Conservation (phyloP, 805 yeast genomes). For the Candida sanyiensis region DNA sequence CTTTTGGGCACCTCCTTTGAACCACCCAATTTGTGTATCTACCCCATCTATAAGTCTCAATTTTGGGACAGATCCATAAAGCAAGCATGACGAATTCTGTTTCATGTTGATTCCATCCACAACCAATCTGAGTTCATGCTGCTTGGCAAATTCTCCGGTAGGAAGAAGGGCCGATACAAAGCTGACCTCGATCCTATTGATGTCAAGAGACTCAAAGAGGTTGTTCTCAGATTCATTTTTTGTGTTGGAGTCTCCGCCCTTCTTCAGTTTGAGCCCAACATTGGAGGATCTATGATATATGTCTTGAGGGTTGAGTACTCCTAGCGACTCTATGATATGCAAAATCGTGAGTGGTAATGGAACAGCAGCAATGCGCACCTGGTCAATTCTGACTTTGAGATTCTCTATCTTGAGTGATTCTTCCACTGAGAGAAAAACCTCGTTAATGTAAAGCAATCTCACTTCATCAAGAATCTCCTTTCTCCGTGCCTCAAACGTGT, state of each 20-base stretch:
- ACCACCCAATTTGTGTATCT: constrained; percentile 17
- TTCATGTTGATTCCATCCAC: constrained; percentile 33
- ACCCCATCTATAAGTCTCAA: constrained; percentile 24
- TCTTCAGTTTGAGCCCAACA: constrained; percentile 7
- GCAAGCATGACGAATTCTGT: constrained; percentile 36
- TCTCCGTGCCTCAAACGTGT: constrained; percentile 30
- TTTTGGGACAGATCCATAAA: constrained; percentile 45
- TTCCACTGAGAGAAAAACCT: constrained; percentile 38
- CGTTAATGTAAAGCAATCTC: constrained; percentile 27
- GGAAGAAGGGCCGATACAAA: constrained; percentile 40
- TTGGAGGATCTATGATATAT: constrained; percentile 12
- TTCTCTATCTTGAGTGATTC: constrained; percentile 36
- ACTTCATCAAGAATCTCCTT: constrained; percentile 12
- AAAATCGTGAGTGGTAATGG: constrained; percentile 29
- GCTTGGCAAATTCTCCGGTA: constrained; percentile 38
- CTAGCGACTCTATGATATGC: constrained; percentile 25
- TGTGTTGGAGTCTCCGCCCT: background rate
- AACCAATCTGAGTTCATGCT: constrained; percentile 26
- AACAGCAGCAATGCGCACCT: constrained; percentile 34
- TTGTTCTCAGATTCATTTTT: background rate
- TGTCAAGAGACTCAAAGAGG: constrained; percentile 34
- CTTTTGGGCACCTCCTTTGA: constrained; percentile 29
- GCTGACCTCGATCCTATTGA: constrained; percentile 36
- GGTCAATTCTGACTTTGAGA: constrained; percentile 31
- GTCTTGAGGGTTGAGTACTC: constrained; percentile 10